Conservation (phyloP, 345 rosid genomes). For the Atalantia buxifolia region DNA sequence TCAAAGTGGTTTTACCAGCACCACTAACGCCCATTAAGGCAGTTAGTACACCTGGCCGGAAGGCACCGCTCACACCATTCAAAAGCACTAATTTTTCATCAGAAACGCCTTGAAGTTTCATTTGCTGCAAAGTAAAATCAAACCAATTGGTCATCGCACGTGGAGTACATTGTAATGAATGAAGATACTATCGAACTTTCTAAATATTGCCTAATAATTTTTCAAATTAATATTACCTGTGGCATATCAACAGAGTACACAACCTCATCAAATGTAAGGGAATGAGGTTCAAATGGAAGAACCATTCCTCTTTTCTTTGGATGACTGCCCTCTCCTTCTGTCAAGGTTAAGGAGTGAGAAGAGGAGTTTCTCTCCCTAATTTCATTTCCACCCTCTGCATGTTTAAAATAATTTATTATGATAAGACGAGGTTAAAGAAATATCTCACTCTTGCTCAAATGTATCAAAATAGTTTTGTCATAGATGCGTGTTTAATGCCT, state of each 20-base stretch:
- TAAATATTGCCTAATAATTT: conserved; percentile 5
- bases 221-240: conserved; percentile 34
- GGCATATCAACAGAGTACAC: conserved; percentile 74
- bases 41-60: conserved; percentile 55
- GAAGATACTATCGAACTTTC: background rate
- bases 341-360: background rate
- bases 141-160: background rate
- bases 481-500: too few relatives aligned
- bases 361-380: background rate
- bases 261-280: conserved; percentile 54
- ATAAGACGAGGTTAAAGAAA: too few relatives aligned
- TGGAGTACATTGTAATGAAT: background rate
- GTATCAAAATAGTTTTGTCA: too few relatives aligned
- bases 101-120: conserved; percentile 37
- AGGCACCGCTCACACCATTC: conserved; percentile 47
- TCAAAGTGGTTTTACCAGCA: conserved; percentile 57
- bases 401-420: background rate
- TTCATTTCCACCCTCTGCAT: background rate
- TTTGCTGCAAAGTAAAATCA: conserved; percentile 29
- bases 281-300: conserved; percentile 71
- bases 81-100: conserved; percentile 44
- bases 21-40: conserved; percentile 61
- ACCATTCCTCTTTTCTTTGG: conserved; percentile 58
- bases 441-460: too few relatives aligned
- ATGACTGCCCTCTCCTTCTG: conserved; percentile 9